phyloP scores from a whole-genome alignment of 1,139 yeast genomes.

The Groenewaldozyma sp. region DNA sequence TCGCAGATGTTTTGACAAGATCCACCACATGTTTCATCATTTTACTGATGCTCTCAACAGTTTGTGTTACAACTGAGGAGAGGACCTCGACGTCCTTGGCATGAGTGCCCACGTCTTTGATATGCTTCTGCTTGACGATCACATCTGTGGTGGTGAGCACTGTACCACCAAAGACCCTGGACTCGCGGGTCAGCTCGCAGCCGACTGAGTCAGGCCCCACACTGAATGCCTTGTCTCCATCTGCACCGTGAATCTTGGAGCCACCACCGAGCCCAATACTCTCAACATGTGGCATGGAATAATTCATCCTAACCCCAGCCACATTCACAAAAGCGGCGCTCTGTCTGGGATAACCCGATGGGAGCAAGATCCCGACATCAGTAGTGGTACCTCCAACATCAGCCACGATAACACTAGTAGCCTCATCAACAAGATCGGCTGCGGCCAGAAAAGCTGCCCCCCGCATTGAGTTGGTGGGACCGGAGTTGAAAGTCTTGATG shows the following conservation, averaged over 20 bases:
- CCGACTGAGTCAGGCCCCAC: conserved; percentile 39
- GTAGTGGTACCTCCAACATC: conserved; percentile 40
- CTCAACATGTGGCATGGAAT: conserved; percentile 38
- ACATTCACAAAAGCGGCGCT: conserved; percentile 31
- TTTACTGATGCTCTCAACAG: not conserved
- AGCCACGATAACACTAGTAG: conserved; percentile 27
- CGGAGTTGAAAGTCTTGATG: conserved; percentile 36
- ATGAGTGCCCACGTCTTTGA: conserved; percentile 2
- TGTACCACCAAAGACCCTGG: conserved; percentile 34
- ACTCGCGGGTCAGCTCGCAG: conserved; percentile 25
- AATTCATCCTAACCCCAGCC: conserved; percentile 37
- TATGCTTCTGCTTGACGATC: conserved; percentile 15
- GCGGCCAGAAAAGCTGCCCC: conserved; percentile 36
- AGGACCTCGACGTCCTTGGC: not conserved
- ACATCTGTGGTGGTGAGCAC: conserved; percentile 32
- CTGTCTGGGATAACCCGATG: conserved; percentile 35
- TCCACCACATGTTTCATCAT: conserved; percentile 30
- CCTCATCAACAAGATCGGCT: conserved; percentile 21
- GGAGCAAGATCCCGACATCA: conserved; percentile 34
- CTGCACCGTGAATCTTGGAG: conserved; percentile 28
- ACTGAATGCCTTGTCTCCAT: conserved; percentile 13
- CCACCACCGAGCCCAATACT: conserved; percentile 39
- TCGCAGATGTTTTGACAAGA: conserved; percentile 34
- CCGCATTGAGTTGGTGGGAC: conserved; percentile 39
- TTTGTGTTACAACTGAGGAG: conserved; percentile 1